phyloP scores from a whole-genome alignment of 306 rosid genomes.

The Quercus variabilis region DNA sequence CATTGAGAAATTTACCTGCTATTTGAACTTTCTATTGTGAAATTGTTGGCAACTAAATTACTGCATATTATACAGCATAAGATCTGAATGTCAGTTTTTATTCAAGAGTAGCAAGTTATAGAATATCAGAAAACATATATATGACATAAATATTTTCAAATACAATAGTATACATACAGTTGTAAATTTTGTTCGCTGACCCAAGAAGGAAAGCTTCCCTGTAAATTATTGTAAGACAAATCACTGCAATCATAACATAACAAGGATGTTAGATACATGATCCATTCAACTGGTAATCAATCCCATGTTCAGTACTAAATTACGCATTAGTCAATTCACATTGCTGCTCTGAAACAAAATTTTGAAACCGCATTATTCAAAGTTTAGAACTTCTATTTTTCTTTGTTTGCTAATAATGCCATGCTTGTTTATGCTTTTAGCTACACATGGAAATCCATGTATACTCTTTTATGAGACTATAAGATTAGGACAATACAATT shows the following conservation, averaged over 20 bases:
- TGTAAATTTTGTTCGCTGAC: conserved; percentile 39
- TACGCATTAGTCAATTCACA: neutral
- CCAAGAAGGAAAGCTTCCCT: conserved; percentile 83
- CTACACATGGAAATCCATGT: neutral
- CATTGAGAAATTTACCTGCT: conserved; percentile 46
- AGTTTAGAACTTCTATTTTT: neutral
- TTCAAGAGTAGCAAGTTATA: neutral
- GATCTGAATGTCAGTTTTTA: conserved; percentile 18
- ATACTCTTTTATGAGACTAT: neutral
- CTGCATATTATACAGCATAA: conserved; percentile 40
- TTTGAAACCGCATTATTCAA: neutral
- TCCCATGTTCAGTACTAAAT: neutral
- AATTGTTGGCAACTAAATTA: conserved; percentile 77
- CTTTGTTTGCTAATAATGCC: neutral
- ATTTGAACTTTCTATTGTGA: conserved; percentile 40
- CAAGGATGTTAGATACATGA: neutral
- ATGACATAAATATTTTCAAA: neutral
- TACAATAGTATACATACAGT: conserved; percentile 41
- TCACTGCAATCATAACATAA: conserved; percentile 58
- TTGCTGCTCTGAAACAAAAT: neutral
- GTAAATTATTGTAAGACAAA: conserved; percentile 68
- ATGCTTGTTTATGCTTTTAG: neutral
- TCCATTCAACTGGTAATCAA: neutral
- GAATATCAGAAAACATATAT: neutral
- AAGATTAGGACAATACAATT: neutral